Evolutionary conservation across 1,139 yeast species (phyloP).

Genomic region (Blastobotrys arbuscula): DNA sequence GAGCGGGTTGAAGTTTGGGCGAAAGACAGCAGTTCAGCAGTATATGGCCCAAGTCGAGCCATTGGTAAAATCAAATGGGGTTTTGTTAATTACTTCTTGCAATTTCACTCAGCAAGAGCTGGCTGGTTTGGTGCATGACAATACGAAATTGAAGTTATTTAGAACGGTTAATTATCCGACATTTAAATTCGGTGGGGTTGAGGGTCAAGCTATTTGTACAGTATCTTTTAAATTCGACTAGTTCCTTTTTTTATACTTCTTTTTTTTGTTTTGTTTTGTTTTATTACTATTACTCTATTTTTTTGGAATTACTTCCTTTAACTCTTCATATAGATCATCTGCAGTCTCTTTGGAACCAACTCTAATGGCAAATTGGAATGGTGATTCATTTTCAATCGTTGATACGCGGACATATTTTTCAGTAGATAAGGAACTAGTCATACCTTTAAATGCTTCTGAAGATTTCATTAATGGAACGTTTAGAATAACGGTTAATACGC

Average conservation of each 20-base stretch:
- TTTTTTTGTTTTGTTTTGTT: neutral
- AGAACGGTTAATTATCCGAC: slow-evolving; percentile 66
- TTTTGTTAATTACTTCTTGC: slow-evolving; percentile 81
- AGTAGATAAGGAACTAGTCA: slow-evolving; percentile 71
- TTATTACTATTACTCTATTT: neutral
- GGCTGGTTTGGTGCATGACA: slow-evolving; percentile 43
- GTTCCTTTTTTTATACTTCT: too few relatives aligned
- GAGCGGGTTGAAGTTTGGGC: slow-evolving; percentile 48
- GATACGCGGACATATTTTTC: slow-evolving; percentile 77
- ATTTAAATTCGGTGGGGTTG: slow-evolving; percentile 81
- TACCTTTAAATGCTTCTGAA: slow-evolving; percentile 65
- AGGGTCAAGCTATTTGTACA: slow-evolving; percentile 84
- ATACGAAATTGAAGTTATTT: slow-evolving; percentile 49
- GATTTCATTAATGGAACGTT: slow-evolving; percentile 61
- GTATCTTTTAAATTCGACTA: slow-evolving; percentile 53
- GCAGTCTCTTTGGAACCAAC: slow-evolving; percentile 61
- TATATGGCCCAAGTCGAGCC: slow-evolving; percentile 60
- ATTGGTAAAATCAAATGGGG: slow-evolving; percentile 43
- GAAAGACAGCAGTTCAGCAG: slow-evolving; percentile 49
- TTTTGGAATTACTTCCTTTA: slow-evolving; percentile 38
- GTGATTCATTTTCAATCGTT: slow-evolving; percentile 49
- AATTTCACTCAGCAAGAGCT: slow-evolving; percentile 84
- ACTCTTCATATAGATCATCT: slow-evolving; percentile 49
- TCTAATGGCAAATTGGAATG: slow-evolving; percentile 78
- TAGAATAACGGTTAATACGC: slow-evolving; percentile 73